Conservation (phyloP, 306 rosid genomes). For the Vicia sativa region DNA sequence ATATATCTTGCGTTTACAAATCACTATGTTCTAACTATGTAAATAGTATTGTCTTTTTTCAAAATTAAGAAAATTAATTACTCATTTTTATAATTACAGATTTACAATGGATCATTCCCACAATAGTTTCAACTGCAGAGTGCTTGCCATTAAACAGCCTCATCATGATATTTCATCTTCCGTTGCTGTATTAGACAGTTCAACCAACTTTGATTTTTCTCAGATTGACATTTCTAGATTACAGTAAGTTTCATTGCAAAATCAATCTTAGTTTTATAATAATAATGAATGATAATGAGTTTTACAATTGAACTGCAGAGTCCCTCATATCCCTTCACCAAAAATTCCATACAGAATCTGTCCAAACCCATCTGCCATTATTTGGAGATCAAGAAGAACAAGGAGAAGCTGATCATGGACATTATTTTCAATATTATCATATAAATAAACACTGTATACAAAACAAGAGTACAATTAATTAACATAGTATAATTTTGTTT, state of each 20-base stretch:
- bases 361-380: constrained; percentile 82
- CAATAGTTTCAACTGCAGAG: constrained; percentile 66
- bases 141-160: constrained; percentile 66
- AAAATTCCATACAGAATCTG: constrained; percentile 82
- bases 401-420: constrained; percentile 47
- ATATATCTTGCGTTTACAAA: constrained; percentile 16
- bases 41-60: neutral
- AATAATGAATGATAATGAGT: neutral
- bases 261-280: neutral
- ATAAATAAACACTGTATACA: constrained; percentile 2
- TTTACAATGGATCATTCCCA: constrained; percentile 60
- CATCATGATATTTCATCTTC: constrained; percentile 24
- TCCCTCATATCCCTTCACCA: constrained; percentile 51
- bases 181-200: constrained; percentile 46
- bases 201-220: constrained; percentile 80
- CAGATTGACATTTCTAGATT: constrained; percentile 63
- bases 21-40: neutral
- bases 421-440: neutral
- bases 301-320: constrained; percentile 54
- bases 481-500: neutral
- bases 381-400: constrained; percentile 78
- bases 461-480: neutral
- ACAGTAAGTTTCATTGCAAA: constrained; percentile 50
- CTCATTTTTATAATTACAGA: constrained; percentile 40
- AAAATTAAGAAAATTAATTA: too few relatives aligned